Conservation (phyloP, 495 filamentous ascomycete genomes). For the Amphirosellinia nigrospora region DNA sequence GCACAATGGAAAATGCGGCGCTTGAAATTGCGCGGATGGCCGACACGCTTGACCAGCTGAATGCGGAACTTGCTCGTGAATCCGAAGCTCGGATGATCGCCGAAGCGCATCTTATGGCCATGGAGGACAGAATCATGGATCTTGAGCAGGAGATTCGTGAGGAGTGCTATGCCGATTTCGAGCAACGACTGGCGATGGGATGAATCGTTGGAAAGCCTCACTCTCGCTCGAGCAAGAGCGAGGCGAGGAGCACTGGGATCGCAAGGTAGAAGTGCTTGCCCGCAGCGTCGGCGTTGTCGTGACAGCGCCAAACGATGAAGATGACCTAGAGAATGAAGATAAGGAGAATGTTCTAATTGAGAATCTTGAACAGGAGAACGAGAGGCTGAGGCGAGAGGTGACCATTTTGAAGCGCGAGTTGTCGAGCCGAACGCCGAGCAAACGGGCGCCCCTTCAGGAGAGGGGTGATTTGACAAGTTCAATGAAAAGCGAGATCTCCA, state of each 20-base stretch:
- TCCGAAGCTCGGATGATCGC: slow-evolving; percentile 62
- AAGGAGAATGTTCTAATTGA: slow-evolving; percentile 58
- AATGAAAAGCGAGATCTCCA: slow-evolving; percentile 27
- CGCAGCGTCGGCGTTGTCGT: slow-evolving; percentile 60
- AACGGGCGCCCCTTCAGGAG: slow-evolving; percentile 53
- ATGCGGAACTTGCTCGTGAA: slow-evolving; percentile 64
- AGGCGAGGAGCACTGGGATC: slow-evolving; percentile 83
- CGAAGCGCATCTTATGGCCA: slow-evolving; percentile 62
- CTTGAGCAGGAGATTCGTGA: slow-evolving; percentile 90
- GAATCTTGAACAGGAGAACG: slow-evolving; percentile 68
- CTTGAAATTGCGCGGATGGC: slow-evolving; percentile 76
- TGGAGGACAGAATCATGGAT: slow-evolving; percentile 70
- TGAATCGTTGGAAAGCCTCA: slow-evolving; percentile 75
- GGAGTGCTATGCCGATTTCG: slow-evolving; percentile 86
- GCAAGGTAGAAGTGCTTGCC: slow-evolving; percentile 86
- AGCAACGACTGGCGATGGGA: slow-evolving; percentile 74
- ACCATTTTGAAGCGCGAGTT: slow-evolving; percentile 57
- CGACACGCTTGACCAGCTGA: slow-evolving; percentile 75
- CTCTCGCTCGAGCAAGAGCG: slow-evolving; percentile 75
- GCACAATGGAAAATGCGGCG: slow-evolving; percentile 77
- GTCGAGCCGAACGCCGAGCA: slow-evolving; percentile 46
- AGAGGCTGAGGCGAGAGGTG: slow-evolving; percentile 60
- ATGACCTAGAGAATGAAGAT: slow-evolving; percentile 50
- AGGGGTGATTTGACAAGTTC: slow-evolving; percentile 42
- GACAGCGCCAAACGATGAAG: slow-evolving; percentile 35